Evolutionary conservation across 176 grass and related monocot genomes (phyloP), one percentile per base, ranked within the genome.

Genomic region (Tillandsia fasciculata): DNA sequence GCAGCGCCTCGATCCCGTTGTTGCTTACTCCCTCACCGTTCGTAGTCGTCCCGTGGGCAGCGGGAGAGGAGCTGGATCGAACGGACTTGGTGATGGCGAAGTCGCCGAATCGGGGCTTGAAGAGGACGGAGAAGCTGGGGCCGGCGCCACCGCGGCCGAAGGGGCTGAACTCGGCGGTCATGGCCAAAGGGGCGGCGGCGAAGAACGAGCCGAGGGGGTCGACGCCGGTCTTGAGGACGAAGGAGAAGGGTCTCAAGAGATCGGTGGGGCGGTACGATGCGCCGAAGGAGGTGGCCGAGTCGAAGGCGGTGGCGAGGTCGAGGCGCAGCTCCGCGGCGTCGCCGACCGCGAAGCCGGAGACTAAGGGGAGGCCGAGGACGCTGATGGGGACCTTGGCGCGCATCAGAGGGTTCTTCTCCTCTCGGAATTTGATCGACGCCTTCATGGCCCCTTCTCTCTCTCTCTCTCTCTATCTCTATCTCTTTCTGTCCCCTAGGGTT

Each of bases 181-280:
- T 85, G 13, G 73, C 79, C 64, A 96, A 84, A 26, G 92, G 92
- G 15, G 88, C 78, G 57, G 65, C 42, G 1, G 49, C 27, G 6
- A 5, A 42, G 33, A 86, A 88, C 14, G 88, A 91, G 10, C 92
- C 88, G 33, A 88, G 78, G 70, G 83, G 51, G 2, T 88, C 92
- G 3, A 80, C 52, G 15, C 92, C 83, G 26, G 83, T 80, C 61
- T 85, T 78, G 57, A 96, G 49, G 75, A 83, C 74, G 72, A 96
- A 57, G 20, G 83, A 68, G 83, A 96, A 91, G 50, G 86, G 88
- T 56, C 78, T 70, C 11, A 24, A 27, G 5, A 80, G 6, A 65
- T 91, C 88, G 53, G 87, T 87, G 75, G 92, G 92, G 67, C 81
- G 72, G 74, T 96, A 91, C 0, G 88, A 96, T 64, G 91, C 72